phyloP scores from a whole-genome alignment of 768 basidiomycete species.

The Termitomyces sp. region DNA sequence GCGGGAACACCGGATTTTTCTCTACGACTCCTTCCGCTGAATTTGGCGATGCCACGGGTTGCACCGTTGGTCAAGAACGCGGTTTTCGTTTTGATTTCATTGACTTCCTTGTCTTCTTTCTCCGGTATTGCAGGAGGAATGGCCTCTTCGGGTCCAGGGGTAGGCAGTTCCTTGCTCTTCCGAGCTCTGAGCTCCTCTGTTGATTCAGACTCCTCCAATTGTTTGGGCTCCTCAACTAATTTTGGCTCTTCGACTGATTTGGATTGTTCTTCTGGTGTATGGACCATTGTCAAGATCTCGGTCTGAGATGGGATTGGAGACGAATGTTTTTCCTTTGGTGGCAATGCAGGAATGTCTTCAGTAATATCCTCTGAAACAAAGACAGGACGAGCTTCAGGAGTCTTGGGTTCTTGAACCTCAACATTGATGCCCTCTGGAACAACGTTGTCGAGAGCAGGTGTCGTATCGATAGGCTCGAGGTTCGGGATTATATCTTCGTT shows the following conservation, averaged over 20 bases:
- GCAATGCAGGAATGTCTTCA: slow-evolving; percentile 20
- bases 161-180: slow-evolving; percentile 29
- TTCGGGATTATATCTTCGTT: slow-evolving; percentile 25
- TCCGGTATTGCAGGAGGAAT: slow-evolving; percentile 27
- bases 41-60: slow-evolving; percentile 21
- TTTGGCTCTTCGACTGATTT: slow-evolving; percentile 20
- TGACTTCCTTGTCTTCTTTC: slow-evolving; percentile 25
- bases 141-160: slow-evolving; percentile 19
- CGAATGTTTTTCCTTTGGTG: slow-evolving; percentile 17
- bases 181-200: slow-evolving; percentile 11
- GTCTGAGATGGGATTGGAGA: slow-evolving; percentile 3
- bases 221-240: background rate
- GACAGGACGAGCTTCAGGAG: slow-evolving; percentile 63
- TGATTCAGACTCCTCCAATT: slow-evolving; percentile 19
- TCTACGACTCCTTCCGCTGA: slow-evolving; percentile 42
- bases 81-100: slow-evolving; percentile 19
- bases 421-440: slow-evolving; percentile 23
- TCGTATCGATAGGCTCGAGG: slow-evolving; percentile 17
- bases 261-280: background rate
- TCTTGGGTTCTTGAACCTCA: slow-evolving; percentile 59
- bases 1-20: slow-evolving; percentile 85
- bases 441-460: slow-evolving; percentile 15
- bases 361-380: slow-evolving; percentile 25
- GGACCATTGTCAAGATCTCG: slow-evolving; percentile 8
- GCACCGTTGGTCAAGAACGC: slow-evolving; percentile 21